These are phyloP conservation scores for Boletales sp. DNA, from an alignment of 768 basidiomycete species.

Conservation along the genomic window DNA sequence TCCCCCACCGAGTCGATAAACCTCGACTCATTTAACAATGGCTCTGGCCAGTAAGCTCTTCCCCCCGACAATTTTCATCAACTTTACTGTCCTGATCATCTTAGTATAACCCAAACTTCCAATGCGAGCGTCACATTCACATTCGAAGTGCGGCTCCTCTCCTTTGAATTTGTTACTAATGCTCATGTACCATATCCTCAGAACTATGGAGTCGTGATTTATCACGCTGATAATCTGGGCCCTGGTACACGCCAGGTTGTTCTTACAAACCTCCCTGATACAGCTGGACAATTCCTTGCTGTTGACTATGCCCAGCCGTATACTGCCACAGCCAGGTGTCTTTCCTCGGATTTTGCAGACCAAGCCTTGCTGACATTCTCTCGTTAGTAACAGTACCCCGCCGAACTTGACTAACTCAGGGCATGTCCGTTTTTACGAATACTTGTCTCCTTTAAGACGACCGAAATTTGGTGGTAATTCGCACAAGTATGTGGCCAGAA, in stretches of 20 bases:
- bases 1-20: conserved; percentile 22
- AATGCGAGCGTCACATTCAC: conserved; percentile 35
- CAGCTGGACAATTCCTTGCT: conserved; percentile 18
- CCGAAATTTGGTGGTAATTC: background rate
- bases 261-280: conserved; percentile 30
- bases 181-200: conserved; percentile 10
- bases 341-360: background rate
- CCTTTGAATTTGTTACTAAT: background rate
- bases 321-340: conserved; percentile 13
- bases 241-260: conserved; percentile 34
- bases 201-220: conserved; percentile 31
- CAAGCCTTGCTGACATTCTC: background rate
- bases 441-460: too few relatives aligned
- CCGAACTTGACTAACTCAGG: background rate
- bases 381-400: background rate
- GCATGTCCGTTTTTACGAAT: too few relatives aligned
- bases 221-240: conserved; percentile 36
- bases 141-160: conserved; percentile 34
- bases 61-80: background rate
- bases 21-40: conserved; percentile 37
- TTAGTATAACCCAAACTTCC: conserved; percentile 34
- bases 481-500: conserved; percentile 12
- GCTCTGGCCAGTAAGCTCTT: conserved; percentile 39
- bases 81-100: background rate
- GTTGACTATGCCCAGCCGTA: conserved; percentile 34